Evolutionary conservation across 2,329 filamentous ascomycete species (phyloP).

Genomic region (Septoria linicola): DNA sequence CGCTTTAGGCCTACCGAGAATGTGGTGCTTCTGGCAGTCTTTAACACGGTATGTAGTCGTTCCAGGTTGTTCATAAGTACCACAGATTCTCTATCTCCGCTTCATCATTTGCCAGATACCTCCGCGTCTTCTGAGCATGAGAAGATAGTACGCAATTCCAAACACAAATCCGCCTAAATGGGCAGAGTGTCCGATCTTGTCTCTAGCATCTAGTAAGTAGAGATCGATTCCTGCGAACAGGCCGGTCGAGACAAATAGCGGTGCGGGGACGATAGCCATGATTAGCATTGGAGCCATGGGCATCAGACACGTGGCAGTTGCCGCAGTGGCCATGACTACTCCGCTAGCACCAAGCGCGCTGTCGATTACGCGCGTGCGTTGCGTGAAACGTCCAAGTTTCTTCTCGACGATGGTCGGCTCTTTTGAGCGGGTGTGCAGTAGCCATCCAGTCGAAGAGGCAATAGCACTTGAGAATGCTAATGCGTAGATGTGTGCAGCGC

Average conservation of each 20-base stretch:
- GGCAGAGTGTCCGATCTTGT: conserved; percentile 42
- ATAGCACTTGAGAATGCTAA: conserved; percentile 32
- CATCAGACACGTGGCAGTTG: conserved; percentile 41
- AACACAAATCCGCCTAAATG: conserved; percentile 48
- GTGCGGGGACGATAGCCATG: conserved; percentile 42
- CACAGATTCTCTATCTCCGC: not conserved
- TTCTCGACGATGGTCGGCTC: not conserved
- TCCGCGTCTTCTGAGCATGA: conserved; percentile 3
- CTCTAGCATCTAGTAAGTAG: conserved; percentile 39
- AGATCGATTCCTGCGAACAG: conserved; percentile 43
- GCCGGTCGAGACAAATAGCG: conserved; percentile 41
- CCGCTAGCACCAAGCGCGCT: conserved; percentile 44
- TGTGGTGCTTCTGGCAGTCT: too few relatives aligned
- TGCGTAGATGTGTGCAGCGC: conserved; percentile 24
- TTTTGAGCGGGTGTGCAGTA: conserved; percentile 22
- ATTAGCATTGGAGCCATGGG: conserved; percentile 39
- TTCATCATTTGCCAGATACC: conserved; percentile 4
- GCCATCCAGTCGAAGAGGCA: conserved; percentile 27
- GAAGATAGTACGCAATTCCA: conserved; percentile 38
- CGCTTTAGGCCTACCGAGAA: too few relatives aligned
- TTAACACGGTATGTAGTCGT: too few relatives aligned
- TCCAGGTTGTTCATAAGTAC: too few relatives aligned
- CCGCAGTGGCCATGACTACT: conserved; percentile 42
- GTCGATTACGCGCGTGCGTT: not conserved
- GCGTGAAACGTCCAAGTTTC: not conserved